phyloP scores from a whole-genome alignment of 2,329 filamentous ascomycete species.

The Sporothrix luriei region DNA sequence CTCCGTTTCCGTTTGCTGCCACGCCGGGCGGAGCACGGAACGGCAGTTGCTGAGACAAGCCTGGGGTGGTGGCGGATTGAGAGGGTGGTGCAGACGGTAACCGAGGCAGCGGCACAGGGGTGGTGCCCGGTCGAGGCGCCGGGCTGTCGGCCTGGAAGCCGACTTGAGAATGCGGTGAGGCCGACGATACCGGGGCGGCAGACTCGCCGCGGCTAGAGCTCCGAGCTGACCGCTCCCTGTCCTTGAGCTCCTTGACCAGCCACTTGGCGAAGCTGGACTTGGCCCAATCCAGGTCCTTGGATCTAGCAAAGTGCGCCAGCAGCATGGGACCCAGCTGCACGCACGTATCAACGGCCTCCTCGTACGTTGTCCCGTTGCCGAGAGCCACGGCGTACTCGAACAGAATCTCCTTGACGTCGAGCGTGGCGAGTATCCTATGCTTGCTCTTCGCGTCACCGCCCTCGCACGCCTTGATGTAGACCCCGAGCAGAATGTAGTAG shows the following conservation, averaged over 20 bases:
- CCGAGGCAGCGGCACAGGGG: background rate
- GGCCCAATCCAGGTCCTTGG: conserved; percentile 48
- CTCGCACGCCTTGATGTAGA: conserved; percentile 48
- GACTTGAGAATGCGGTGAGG: conserved; percentile 3
- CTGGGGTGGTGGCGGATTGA: background rate
- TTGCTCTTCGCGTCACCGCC: conserved; percentile 42
- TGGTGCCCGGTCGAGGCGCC: background rate
- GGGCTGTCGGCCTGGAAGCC: background rate
- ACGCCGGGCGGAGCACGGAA: conserved; percentile 3
- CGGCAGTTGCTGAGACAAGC: conserved; percentile 15
- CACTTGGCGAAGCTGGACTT: conserved; percentile 54
- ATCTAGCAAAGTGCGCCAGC: conserved; percentile 54
- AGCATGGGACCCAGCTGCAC: conserved; percentile 56
- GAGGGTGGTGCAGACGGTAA: background rate
- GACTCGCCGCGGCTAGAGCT: conserved; percentile 30
- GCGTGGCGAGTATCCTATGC: conserved; percentile 38
- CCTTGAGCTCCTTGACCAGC: conserved; percentile 48
- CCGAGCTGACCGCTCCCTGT: conserved; percentile 30
- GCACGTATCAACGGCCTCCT: conserved; percentile 54
- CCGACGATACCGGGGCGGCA: background rate
- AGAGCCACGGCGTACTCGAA: conserved; percentile 54
- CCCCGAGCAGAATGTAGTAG: conserved; percentile 64
- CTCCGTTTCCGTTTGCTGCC: background rate
- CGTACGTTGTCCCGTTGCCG: conserved; percentile 56
- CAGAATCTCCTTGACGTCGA: conserved; percentile 44